Conservation (phyloP, 2,329 filamentous ascomycete genomes). For the Leptographium radiaticola region DNA sequence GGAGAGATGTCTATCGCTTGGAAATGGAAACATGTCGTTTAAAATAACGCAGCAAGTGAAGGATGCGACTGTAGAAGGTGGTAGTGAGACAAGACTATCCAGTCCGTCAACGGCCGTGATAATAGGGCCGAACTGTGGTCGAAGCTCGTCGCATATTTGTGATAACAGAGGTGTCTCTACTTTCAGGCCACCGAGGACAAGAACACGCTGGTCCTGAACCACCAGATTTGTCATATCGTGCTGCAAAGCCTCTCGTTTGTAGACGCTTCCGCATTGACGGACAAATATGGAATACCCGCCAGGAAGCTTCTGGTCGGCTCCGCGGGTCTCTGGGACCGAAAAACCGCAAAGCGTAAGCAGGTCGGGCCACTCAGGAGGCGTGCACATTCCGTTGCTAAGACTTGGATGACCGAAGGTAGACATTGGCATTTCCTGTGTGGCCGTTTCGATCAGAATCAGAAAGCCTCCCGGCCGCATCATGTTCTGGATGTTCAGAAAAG, state of each 20-base stretch:
- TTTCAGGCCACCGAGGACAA: neutral
- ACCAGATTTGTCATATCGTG: neutral
- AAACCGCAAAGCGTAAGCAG: conserved; percentile 22
- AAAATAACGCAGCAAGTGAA: conserved; percentile 23
- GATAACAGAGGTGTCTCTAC: neutral
- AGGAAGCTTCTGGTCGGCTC: conserved; percentile 20
- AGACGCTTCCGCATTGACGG: conserved; percentile 19
- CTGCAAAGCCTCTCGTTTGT: conserved; percentile 9
- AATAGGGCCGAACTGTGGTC: no score
- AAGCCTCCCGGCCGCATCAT: conserved; percentile 20
- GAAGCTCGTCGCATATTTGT: neutral
- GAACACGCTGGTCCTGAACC: neutral
- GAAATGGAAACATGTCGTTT: conserved; percentile 21
- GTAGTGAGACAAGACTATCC: neutral
- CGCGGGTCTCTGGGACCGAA: conserved; percentile 12
- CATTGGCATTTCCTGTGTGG: neutral
- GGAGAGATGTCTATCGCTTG: conserved; percentile 20
- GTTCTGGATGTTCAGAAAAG: conserved; percentile 9
- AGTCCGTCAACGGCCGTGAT: neutral
- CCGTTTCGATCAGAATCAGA: conserved; percentile 17
- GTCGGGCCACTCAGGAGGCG: conserved; percentile 21
- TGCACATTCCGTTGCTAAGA: conserved; percentile 3
- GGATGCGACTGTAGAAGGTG: conserved; percentile 4
- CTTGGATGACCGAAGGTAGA: neutral
- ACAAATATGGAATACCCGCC: conserved; percentile 18